Percentiles rank a stretch among this genome's conserved stretches.
Conservation (phyloP, 805 yeast genomes). For the Saturnispora zaruensis region DNA sequence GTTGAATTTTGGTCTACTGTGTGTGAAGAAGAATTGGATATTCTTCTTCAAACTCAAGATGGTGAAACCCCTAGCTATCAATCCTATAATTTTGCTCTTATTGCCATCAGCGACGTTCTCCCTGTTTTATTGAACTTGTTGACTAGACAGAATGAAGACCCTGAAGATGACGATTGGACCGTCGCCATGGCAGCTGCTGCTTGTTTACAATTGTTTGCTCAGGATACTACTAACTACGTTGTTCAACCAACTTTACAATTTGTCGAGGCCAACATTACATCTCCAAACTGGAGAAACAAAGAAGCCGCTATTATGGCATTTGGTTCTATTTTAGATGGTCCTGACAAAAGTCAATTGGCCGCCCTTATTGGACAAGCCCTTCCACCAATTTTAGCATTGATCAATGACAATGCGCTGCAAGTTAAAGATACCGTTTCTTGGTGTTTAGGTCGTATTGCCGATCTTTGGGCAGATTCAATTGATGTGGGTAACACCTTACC, state of each 20-base stretch:
- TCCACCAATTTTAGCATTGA: conserved; percentile 64
- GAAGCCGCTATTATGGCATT: conserved; percentile 99
- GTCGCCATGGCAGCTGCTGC: conserved; percentile 99
- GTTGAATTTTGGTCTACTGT: conserved; percentile 99
- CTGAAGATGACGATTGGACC: conserved; percentile 95
- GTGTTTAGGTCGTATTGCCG: conserved; percentile 97
- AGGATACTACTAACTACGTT: conserved; percentile 76
- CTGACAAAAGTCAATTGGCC: conserved; percentile 63
- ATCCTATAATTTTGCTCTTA: conserved; percentile 73
- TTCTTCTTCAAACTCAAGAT: conserved; percentile 59
- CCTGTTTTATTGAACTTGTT: conserved; percentile 77
- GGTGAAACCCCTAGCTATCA: conserved; percentile 39
- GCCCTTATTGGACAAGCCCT: conserved; percentile 73
- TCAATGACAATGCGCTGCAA: conserved; percentile 67
- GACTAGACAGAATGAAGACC: conserved; percentile 85
- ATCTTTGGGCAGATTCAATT: conserved; percentile 69
- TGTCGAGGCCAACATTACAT: conserved; percentile 64
- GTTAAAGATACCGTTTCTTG: conserved; percentile 97
- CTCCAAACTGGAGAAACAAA: conserved; percentile 69
- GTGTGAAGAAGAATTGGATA: conserved; percentile 93
- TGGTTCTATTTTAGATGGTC: conserved; percentile 94
- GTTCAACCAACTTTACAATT: conserved; percentile 78
- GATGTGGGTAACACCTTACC: conserved; percentile 60
- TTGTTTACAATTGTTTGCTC: conserved; percentile 89
- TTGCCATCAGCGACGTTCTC: conserved; percentile 75